phyloP scores from a whole-genome alignment of 371 early-diverging fungal genomes.

The Mortierella sp. region DNA sequence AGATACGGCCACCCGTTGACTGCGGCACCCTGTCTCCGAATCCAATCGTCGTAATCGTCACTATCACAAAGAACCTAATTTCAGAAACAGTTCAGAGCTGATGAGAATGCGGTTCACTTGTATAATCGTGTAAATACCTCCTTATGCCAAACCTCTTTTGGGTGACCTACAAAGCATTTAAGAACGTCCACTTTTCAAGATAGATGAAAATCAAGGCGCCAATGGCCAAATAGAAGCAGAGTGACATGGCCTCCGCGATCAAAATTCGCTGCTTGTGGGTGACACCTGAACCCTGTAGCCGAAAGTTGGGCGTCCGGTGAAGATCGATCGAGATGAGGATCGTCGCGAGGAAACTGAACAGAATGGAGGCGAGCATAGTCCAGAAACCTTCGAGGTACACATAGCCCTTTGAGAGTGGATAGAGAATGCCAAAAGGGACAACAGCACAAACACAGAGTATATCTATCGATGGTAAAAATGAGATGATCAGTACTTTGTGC shows the following conservation, averaged over 20 bases:
- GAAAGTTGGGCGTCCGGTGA: constrained; percentile 38
- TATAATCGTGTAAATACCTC: neutral
- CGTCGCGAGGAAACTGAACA: constrained; percentile 44
- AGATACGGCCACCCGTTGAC: constrained; percentile 37
- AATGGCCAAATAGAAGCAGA: constrained; percentile 50
- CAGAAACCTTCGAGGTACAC: constrained; percentile 47
- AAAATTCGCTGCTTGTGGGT: constrained; percentile 50
- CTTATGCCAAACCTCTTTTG: too few relatives aligned
- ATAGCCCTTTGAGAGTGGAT: constrained; percentile 28
- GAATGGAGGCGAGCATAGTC: constrained; percentile 43
- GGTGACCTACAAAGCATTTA: constrained; percentile 30
- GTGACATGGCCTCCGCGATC: constrained; percentile 44
- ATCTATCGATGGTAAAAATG: constrained; percentile 14
- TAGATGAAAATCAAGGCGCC: constrained; percentile 43
- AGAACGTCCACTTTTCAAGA: constrained; percentile 38
- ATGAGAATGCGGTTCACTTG: neutral
- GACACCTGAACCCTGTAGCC: constrained; percentile 45
- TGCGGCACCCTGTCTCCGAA: constrained; percentile 32
- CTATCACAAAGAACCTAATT: constrained; percentile 45
- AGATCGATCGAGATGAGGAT: constrained; percentile 43
- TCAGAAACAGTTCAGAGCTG: neutral
- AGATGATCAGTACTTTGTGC: neutral
- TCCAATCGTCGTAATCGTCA: constrained; percentile 53
- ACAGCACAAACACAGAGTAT: constrained; percentile 28
- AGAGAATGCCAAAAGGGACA: constrained; percentile 37